These are phyloP conservation scores for Aleurites moluccanus DNA, from an alignment of 441 rosid genomes.

Conservation along the genomic window DNA sequence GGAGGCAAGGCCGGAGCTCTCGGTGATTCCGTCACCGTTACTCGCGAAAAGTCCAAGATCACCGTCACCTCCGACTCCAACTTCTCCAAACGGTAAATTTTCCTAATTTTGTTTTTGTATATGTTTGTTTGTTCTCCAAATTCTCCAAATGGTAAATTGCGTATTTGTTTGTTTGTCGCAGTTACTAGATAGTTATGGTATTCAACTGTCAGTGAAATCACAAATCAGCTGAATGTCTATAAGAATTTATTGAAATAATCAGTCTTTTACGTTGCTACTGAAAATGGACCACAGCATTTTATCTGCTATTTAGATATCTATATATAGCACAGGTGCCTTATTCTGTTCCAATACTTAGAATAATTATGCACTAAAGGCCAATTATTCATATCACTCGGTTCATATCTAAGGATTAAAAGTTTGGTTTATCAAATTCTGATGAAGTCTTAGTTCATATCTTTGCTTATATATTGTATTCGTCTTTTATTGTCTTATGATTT, in stretches of 20 bases:
- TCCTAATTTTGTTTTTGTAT: no score
- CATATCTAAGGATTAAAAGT: no score
- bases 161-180: no score
- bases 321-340: neutral
- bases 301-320: neutral
- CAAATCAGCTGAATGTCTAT: neutral
- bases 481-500: no score
- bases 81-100: slow-evolving; percentile 81
- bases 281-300: no score
- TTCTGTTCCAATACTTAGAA: neutral
- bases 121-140: no score
- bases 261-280: no score
- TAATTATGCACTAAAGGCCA: no score
- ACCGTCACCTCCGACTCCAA: slow-evolving; percentile 57
- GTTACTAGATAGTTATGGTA: neutral
- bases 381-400: no score
- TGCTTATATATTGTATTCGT: neutral
- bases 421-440: neutral
- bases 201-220: no score
- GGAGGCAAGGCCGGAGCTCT: slow-evolving; percentile 92
- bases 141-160: slow-evolving; percentile 51
- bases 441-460: neutral
- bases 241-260: no score
- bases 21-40: slow-evolving; percentile 59
- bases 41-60: slow-evolving; percentile 60